Percentiles rank a stretch among this genome's conserved stretches.
Evolutionary conservation across 106 monocot species (phyloP).

Genomic region (Dioscorea zingiberensis): DNA sequence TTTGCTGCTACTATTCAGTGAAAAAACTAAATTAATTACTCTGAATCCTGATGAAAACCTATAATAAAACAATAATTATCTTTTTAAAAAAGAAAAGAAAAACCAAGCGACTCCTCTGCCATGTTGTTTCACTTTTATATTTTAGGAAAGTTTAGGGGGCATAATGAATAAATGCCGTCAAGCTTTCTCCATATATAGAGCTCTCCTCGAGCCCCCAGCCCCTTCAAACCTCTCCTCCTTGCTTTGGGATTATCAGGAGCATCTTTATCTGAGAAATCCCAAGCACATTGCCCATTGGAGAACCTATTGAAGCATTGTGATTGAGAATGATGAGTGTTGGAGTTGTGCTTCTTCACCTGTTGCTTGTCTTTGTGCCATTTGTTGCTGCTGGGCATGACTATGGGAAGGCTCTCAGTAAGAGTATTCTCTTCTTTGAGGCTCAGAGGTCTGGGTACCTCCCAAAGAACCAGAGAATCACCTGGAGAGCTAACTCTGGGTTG

Average conservation of each 20-base stretch:
- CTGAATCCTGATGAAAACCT: no score
- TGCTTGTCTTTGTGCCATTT: constrained; percentile 8
- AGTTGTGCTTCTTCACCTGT: neutral
- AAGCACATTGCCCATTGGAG: neutral
- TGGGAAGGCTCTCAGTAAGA: constrained; percentile 65
- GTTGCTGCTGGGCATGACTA: constrained; percentile 69
- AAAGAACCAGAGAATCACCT: constrained; percentile 56
- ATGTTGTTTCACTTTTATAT: no score
- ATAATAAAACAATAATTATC: no score
- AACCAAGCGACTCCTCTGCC: no score
- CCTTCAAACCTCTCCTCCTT: neutral
- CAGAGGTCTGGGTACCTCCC: constrained; percentile 91
- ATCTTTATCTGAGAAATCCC: neutral
- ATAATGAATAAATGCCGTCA: neutral
- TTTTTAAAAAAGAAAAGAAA: no score
- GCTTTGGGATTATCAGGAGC: neutral
- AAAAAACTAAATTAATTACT: no score
- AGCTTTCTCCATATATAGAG: neutral
- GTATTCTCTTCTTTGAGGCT: constrained; percentile 88
- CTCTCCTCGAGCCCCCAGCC: no score
- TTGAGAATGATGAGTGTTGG: neutral
- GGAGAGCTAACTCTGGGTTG: constrained; percentile 87
- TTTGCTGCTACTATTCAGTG: no score
- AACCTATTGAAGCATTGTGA: neutral
- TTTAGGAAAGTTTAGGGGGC: no score